Percentiles rank a stretch among this genome's conserved stretches.
Evolutionary conservation across 441 rosid species (phyloP).

Genomic region (Populus hybrid): DNA sequence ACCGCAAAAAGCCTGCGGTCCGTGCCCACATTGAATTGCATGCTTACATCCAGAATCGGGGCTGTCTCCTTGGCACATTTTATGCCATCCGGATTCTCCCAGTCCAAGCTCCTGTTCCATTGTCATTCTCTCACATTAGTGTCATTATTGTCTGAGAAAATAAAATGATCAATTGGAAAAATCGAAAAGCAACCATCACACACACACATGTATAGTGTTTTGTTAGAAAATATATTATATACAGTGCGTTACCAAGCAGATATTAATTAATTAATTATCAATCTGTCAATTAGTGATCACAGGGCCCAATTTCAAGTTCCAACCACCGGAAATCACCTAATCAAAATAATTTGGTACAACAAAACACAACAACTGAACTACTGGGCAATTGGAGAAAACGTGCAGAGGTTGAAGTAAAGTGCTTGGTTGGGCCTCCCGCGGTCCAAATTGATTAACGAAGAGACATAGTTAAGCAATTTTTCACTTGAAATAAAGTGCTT

Average conservation of each 20-base stretch:
- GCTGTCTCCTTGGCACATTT: conserved; percentile 70
- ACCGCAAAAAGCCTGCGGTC: conserved; percentile 55
- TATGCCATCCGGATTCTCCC: conserved; percentile 40
- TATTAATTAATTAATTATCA: not conserved
- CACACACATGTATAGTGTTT: not conserved
- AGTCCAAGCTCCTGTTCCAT: conserved; percentile 5
- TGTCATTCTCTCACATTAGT: too few relatives aligned
- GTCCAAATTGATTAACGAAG: not conserved
- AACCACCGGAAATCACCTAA: conserved; percentile 11
- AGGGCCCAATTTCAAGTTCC: not conserved
- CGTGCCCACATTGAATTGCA: conserved; percentile 59
- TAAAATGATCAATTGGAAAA: not conserved
- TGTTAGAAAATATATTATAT: not conserved
- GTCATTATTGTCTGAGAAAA: not conserved
- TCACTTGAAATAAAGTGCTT: too few relatives aligned
- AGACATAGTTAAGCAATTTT: not conserved
- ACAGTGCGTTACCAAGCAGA: conserved; percentile 17
- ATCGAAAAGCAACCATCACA: not conserved
- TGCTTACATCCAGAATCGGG: conserved; percentile 54
- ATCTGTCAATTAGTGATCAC: not conserved
- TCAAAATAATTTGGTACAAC: not conserved
- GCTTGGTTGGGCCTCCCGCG: not conserved
- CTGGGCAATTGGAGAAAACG: not conserved
- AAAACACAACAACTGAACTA: not conserved
- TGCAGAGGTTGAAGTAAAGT: not conserved